Base-by-base conservation (phyloP, 2,329 filamentous ascomycete genomes). In the Colletotrichum coccodes region DNA sequence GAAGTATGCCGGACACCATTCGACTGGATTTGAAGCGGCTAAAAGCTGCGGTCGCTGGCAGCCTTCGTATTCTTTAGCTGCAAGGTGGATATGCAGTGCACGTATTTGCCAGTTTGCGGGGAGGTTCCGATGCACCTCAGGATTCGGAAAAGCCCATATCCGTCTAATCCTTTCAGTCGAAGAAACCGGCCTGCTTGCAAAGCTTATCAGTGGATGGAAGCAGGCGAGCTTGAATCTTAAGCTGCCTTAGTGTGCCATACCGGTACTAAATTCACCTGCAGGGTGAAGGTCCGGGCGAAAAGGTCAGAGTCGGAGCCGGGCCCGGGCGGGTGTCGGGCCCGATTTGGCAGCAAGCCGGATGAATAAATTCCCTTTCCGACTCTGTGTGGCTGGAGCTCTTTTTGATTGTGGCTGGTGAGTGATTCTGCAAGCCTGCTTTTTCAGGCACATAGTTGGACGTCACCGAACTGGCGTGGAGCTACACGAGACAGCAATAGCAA, bases 371-470 rank as follows among this genome's bases (percentile, higher is more conserved):
- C 38, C 56, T 4, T 3, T 21, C 8, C 14, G 3, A 0, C 4
- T 1, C 6, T 3, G 4, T 54, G 61, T 65, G 65, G 65, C 65
- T 65, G 30, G 3, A 59, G 40, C 16, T 56, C 6, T 0, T 2
- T 0, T 0, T 1, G 1, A 8, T 3, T 6, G 65, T 65, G 65
- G 65, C 65, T 54, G 26, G 4, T 26, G 23, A n/a, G n/a, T n/a
- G n/a, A n/a, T n/a, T 14, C 8, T 5, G 5, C 36, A 2, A n/a
- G 63, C 67, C 67, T 70, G 30, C 36, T 32, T 42, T 36, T 7
- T 70, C 6, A 70, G 67, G 67, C 67, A 63, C 6, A 30, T 21
- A 21, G 63, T 62, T 70, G 63, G 63, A 70, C 67, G 67, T 70
- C 67, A 70, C 64, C 57, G 49, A 42, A 28, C 42, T 30, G 23